Evolutionary conservation across 1,284 basidiomycete genomes (phyloP).

Genomic region (Ceratobasidium sp.): DNA sequence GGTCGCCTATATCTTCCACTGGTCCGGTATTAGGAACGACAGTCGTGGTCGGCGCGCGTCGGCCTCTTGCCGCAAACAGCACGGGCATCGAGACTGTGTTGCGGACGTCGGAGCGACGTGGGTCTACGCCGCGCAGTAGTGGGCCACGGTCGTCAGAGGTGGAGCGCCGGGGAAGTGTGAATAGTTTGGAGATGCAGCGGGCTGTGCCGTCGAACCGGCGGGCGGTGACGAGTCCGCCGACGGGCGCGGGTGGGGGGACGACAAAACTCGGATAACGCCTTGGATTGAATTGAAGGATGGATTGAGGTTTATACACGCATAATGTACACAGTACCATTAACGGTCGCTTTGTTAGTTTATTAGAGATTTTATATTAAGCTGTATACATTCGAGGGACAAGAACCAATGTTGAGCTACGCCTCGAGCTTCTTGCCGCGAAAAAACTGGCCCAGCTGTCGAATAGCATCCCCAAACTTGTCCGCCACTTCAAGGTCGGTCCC

Average conservation of each 20-base stretch:
- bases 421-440: slow-evolving; percentile 60
- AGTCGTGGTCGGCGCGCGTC: neutral
- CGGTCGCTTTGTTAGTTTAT: slow-evolving; percentile 9
- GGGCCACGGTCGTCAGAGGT: neutral
- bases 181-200: slow-evolving; percentile 35
- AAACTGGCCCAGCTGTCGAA: slow-evolving; percentile 76
- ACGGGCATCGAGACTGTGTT: slow-evolving; percentile 32
- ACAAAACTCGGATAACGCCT: neutral
- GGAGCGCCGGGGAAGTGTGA: slow-evolving; percentile 11
- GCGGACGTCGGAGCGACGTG: neutral
- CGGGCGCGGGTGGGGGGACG: neutral
- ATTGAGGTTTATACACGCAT: slow-evolving; percentile 1
- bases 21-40: neutral
- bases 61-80: neutral
- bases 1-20: slow-evolving; percentile 4
- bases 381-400: no score
- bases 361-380: slow-evolving; percentile 10
- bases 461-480: slow-evolving; percentile 77
- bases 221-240: slow-evolving; percentile 19
- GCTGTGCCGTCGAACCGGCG: slow-evolving; percentile 19
- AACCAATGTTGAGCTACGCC: neutral
- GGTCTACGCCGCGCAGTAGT: neutral
- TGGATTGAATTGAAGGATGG: neutral
- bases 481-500: slow-evolving; percentile 70
- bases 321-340: slow-evolving; percentile 4